Conservation (phyloP, 169 alveolate genomes). For the Miamiensis avidus region DNA sequence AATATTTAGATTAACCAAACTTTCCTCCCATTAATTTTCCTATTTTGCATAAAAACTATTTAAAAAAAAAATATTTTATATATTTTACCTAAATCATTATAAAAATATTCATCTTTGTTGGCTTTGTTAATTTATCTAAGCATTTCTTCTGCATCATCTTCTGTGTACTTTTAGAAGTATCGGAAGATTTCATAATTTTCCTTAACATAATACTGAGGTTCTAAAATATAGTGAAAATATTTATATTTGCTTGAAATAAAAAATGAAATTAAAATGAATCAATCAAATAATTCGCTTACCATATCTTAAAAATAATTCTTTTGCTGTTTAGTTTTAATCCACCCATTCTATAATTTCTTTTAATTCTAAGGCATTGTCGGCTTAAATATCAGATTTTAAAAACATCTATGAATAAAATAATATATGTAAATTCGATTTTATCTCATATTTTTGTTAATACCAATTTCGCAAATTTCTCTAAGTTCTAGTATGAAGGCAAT, state of each 20-base stretch:
- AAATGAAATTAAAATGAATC: background rate
- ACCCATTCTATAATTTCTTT: slow-evolving; percentile 46
- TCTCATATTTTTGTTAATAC: background rate
- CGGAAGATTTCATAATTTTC: slow-evolving; percentile 34
- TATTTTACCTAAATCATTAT: slow-evolving; percentile 18
- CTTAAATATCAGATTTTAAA: slow-evolving; percentile 43
- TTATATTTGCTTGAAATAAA: background rate
- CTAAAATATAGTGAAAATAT: background rate
- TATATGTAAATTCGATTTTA: background rate
- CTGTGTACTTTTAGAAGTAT: slow-evolving; percentile 26
- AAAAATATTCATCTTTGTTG: slow-evolving; percentile 28
- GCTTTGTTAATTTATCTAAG: slow-evolving; percentile 30
- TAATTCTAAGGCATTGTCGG: slow-evolving; percentile 39
- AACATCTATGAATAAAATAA: slow-evolving; percentile 15
- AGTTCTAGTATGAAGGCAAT: slow-evolving; percentile 26
- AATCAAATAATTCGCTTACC: background rate
- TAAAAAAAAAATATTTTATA: too few species aligned
- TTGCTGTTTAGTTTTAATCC: slow-evolving; percentile 27
- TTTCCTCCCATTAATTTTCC: slow-evolving; percentile 27
- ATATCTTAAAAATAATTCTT: slow-evolving; percentile 28
- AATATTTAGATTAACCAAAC: background rate
- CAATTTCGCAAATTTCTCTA: slow-evolving; percentile 41
- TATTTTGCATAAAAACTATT: too few species aligned
- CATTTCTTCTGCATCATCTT: slow-evolving; percentile 37
- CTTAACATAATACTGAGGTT: slow-evolving; percentile 24